phyloP scores from a whole-genome alignment of 176 grass and related monocot genomes.

The Avena sativa region DNA sequence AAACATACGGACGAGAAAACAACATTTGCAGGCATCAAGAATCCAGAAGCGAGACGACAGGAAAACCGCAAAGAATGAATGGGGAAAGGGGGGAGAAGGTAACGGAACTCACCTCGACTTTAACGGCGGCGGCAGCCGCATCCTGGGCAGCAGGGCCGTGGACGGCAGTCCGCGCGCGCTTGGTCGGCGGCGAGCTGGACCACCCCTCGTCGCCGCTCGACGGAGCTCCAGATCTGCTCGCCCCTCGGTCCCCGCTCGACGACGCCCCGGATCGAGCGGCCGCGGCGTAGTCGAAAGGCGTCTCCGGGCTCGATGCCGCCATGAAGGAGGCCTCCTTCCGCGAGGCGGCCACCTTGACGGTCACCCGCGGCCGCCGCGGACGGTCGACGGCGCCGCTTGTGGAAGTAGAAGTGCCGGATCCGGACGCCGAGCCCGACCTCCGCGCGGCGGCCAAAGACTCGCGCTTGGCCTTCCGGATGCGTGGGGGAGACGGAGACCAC shows the following conservation, averaged over 20 bases:
- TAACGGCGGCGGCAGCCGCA: not conserved
- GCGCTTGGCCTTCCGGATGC: not conserved
- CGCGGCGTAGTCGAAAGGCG: conserved; percentile 29
- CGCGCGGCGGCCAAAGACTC: not conserved
- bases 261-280: conserved; percentile 39
- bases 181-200: conserved; percentile 32
- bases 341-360: not conserved
- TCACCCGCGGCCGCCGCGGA: not conserved
- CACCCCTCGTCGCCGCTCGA: conserved; percentile 45
- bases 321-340: conserved; percentile 7
- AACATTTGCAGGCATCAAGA: not conserved
- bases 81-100: not conserved
- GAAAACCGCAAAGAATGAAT: not conserved
- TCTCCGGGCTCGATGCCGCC: conserved; percentile 35
- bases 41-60: conserved; percentile 5
- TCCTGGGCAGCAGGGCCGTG: not conserved
- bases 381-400: conserved; percentile 3
- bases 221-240: conserved; percentile 12
- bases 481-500: not conserved
- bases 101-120: conserved; percentile 1
- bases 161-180: not conserved
- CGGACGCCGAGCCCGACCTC: not conserved
- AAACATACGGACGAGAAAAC: not conserved
- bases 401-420: conserved; percentile 29
- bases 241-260: conserved; percentile 27